Percentiles rank a stretch among this genome's conserved stretches.
Evolutionary conservation across 2,329 filamentous ascomycete genomes (phyloP).

Genomic region (Diplocarpon rosae): DNA sequence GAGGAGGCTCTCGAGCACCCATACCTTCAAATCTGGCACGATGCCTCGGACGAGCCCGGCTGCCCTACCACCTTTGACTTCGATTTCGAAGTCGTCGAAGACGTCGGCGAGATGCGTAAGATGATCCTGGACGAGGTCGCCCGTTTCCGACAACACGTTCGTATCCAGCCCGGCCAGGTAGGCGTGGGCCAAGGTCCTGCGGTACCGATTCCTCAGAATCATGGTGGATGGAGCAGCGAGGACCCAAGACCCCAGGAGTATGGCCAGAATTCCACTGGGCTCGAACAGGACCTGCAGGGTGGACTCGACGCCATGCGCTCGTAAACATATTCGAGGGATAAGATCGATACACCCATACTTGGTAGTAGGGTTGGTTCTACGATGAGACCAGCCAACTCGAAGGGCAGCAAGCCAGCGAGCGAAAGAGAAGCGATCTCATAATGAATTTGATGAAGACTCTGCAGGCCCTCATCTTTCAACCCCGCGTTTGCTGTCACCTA

Average conservation of each 20-base stretch:
- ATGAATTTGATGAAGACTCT: constrained; percentile 12
- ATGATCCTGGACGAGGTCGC: constrained; percentile 96
- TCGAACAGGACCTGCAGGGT: constrained; percentile 28
- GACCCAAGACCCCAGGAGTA: constrained; percentile 29
- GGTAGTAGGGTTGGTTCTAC: background rate
- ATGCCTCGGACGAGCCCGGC: constrained; percentile 86
- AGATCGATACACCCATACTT: background rate
- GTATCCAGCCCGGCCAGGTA: constrained; percentile 26
- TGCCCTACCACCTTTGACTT: constrained; percentile 96
- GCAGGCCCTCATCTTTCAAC: background rate
- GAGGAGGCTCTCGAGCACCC: constrained; percentile 93
- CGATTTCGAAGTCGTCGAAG: constrained; percentile 94
- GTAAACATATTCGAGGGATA: constrained; percentile 3
- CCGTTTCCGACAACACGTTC: constrained; percentile 57
- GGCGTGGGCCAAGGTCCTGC: constrained; percentile 19
- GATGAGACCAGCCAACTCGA: constrained; percentile 1
- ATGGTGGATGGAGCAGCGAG: constrained; percentile 25
- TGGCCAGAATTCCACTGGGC: constrained; percentile 22
- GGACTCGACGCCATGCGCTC: constrained; percentile 24
- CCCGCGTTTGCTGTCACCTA: background rate
- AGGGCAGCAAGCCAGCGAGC: constrained; percentile 1
- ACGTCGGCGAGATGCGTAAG: constrained; percentile 86
- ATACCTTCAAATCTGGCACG: constrained; percentile 93
- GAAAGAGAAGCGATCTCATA: constrained; percentile 10
- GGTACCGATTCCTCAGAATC: constrained; percentile 26